Conservation (phyloP, 495 filamentous ascomycete species). For the Podospora tetraspora region DNA sequence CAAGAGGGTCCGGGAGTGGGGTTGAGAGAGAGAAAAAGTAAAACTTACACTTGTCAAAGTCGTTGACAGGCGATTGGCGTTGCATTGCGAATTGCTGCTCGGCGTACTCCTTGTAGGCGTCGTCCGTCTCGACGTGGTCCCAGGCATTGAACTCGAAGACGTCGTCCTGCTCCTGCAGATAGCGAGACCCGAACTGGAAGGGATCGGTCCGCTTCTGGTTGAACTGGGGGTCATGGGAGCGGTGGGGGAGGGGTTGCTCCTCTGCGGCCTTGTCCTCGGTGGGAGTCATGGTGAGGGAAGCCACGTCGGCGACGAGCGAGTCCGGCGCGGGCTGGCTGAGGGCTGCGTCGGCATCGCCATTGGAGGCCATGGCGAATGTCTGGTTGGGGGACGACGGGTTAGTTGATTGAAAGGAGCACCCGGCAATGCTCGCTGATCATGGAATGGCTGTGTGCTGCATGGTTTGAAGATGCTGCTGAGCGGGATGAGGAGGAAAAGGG, state of each 20-base stretch:
- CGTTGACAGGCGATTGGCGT: slow-evolving; percentile 72
- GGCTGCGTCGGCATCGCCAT: slow-evolving; percentile 12
- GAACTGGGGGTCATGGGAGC: slow-evolving; percentile 51
- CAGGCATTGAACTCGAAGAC: slow-evolving; percentile 96
- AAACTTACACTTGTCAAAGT: slow-evolving; percentile 70
- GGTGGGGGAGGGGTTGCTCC: slow-evolving; percentile 37
- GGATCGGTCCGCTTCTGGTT: slow-evolving; percentile 81
- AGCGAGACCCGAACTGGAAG: slow-evolving; percentile 91
- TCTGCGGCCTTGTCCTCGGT: slow-evolving; percentile 13
- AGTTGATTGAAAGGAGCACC: slow-evolving; percentile 22
- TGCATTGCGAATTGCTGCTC: slow-evolving; percentile 76
- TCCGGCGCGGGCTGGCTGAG: slow-evolving; percentile 13
- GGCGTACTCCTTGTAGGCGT: slow-evolving; percentile 74
- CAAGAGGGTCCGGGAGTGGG: background rate
- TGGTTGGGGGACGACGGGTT: slow-evolving; percentile 7
- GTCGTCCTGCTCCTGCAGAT: slow-evolving; percentile 72
- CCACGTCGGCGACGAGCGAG: slow-evolving; percentile 26
- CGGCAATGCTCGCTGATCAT: slow-evolving; percentile 24
- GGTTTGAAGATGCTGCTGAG: slow-evolving; percentile 15
- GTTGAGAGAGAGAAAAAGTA: slow-evolving; percentile 7
- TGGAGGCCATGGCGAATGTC: slow-evolving; percentile 20
- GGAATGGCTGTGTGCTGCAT: slow-evolving; percentile 20
- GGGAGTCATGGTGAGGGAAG: slow-evolving; percentile 26
- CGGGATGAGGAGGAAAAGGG: slow-evolving; percentile 10
- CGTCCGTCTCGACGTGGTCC: slow-evolving; percentile 91